phyloP scores from a whole-genome alignment of 768 basidiomycete species.

The Tylopilus cervinicoccineus region DNA sequence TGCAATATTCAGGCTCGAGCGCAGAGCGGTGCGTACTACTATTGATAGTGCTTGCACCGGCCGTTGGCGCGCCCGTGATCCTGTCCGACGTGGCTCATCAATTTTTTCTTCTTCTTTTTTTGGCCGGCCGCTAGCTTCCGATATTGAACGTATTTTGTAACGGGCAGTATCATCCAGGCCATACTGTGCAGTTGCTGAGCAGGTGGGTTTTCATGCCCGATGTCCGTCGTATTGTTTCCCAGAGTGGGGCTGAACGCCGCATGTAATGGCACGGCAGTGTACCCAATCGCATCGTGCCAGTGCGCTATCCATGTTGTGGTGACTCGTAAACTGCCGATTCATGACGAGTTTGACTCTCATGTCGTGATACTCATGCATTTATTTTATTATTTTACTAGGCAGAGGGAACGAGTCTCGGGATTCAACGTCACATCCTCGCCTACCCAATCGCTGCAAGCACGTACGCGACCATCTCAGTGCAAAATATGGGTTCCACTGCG shows the following conservation, averaged over 20 bases:
- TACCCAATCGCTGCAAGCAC: neutral
- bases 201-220: slow-evolving; percentile 5
- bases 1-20: slow-evolving; percentile 20
- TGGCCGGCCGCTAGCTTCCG: slow-evolving; percentile 11
- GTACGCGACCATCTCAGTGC: neutral
- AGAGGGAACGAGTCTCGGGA: neutral
- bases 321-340: slow-evolving; percentile 1
- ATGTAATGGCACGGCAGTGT: neutral
- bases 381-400: neutral
- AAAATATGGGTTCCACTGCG: neutral
- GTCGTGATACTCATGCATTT: neutral
- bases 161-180: neutral
- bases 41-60: neutral
- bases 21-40: slow-evolving; percentile 20
- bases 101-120: neutral
- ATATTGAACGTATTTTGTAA: slow-evolving; percentile 18
- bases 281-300: no score
- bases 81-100: neutral
- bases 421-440: neutral
- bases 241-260: neutral
- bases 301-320: no score
- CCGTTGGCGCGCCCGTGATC: neutral
- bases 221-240: neutral
- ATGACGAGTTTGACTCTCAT: neutral
- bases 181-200: neutral